Evolutionary conservation across 2,329 filamentous ascomycete genomes (phyloP), one percentile per base, ranked within the genome.

Genomic region (Gremmenia infestans): DNA sequence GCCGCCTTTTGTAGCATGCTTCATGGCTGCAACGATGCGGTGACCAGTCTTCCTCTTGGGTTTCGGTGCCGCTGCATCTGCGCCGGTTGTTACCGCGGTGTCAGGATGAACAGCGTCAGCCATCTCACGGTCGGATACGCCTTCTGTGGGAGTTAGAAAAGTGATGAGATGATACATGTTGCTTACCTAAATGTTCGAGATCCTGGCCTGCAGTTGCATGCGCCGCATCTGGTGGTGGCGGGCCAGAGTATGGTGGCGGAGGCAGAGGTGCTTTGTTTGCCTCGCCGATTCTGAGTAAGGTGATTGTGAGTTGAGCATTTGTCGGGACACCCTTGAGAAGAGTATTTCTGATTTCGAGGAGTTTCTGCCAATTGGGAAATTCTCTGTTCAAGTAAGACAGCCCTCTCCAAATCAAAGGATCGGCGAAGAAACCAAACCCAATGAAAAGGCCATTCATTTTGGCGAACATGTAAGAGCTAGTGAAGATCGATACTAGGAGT

Each of bases 281-380:
- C 72, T 95, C 91, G 42, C 89, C 90, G 32, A 93, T 84, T 5
- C 91, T 87, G 11, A 95, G 81, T 1, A 95, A 78, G 0, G 90
- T 95, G 28, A 95, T 75, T 0, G 89, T 85, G 17, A 95, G 81
- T 67, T 96, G 91, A 3, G 89, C 89, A 67, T 95, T 94, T 1
- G 90, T 96, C 0, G 91, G 91, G 0, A 94, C 85, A 2, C 89
- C 89, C 67, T 88, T 89, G 50, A 96, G 81, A 1, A 94, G 69
- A 0, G 87, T 90, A 69, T 91, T 91, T 57, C 87, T 80, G 11
- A 91, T 72, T 65, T 91, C 85, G 15, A 93, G 75, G 6, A 90
- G 75, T 63, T 87, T 88, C 65, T 89, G 79, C 89, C 89, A 94
- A 62, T 85, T 75, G 0, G 89, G 89, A 62, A 85, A 80, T 59